phyloP scores from a whole-genome alignment of 106 monocot genomes.

The Xerophyta viscosa region DNA sequence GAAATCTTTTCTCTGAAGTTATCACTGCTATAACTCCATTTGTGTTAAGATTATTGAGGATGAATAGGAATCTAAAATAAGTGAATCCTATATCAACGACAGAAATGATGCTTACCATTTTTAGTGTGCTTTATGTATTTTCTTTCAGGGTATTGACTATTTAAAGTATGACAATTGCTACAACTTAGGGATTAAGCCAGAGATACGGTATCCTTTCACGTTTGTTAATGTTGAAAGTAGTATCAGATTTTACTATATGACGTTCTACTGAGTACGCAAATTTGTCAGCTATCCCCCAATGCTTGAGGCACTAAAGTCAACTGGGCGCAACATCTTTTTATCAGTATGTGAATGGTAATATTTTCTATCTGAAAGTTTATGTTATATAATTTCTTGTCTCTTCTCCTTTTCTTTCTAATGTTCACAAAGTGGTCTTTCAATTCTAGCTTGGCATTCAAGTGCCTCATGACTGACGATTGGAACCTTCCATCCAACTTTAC shows the following conservation, averaged over 20 bases:
- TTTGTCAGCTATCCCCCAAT: constrained; percentile 99
- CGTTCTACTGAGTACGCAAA: too few relatives aligned
- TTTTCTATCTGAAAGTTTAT: too few relatives aligned
- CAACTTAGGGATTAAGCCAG: constrained; percentile 83
- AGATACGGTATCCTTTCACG: constrained; percentile 46
- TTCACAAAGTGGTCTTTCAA: not conserved
- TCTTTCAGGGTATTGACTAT: constrained; percentile 78
- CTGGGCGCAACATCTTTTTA: constrained; percentile 73
- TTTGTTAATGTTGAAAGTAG: too few relatives aligned
- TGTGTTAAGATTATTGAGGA: too few relatives aligned
- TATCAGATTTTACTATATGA: too few relatives aligned
- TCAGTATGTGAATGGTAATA: constrained; percentile 95
- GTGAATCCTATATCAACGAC: too few relatives aligned
- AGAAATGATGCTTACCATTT: not conserved
- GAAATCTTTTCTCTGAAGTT: not conserved
- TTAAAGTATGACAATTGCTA: constrained; percentile 96
- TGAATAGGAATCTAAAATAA: too few relatives aligned
- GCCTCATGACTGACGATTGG: not conserved
- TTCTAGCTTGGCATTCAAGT: not conserved
- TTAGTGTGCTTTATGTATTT: not conserved
- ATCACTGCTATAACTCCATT: too few relatives aligned
- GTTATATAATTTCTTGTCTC: too few relatives aligned
- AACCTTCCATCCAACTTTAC: not conserved
- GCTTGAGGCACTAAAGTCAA: constrained; percentile 89
- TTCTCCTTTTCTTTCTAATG: too few relatives aligned